These are phyloP conservation scores for Mycena alexandri DNA, from an alignment of 768 basidiomycete species.

Conservation along the genomic window DNA sequence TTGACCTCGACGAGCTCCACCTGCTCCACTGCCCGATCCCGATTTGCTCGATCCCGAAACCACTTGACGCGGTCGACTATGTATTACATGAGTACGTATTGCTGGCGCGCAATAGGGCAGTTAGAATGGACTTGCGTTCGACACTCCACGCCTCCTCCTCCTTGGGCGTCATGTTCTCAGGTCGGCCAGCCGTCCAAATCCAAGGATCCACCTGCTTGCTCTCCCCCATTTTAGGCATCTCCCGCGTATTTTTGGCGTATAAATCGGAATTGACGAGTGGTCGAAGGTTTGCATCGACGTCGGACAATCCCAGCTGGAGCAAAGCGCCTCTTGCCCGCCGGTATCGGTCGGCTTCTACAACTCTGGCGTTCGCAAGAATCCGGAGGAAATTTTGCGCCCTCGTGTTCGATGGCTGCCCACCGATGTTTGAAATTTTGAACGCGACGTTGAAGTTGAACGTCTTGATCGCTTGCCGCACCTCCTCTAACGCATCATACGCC, in stretches of 20 bases:
- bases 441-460: conserved; percentile 5
- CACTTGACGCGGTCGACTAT: too few relatives aligned
- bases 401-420: not conserved
- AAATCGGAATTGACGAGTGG: conserved; percentile 36
- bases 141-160: too few relatives aligned
- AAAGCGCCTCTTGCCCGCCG: not conserved
- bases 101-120: too few relatives aligned
- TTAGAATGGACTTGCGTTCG: too few relatives aligned
- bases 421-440: not conserved
- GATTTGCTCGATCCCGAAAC: too few relatives aligned
- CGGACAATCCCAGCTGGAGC: not conserved
- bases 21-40: too few relatives aligned
- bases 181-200: conserved; percentile 40
- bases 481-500: conserved; percentile 7
- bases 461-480: not conserved
- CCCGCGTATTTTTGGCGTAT: conserved; percentile 37
- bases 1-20: too few relatives aligned
- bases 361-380: not conserved
- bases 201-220: conserved; percentile 41
- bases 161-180: too few relatives aligned
- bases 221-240: conserved; percentile 37
- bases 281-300: conserved; percentile 25
- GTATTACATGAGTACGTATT: too few relatives aligned
- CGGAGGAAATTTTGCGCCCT: not conserved
- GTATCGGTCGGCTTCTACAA: conserved; percentile 1